phyloP scores from a whole-genome alignment of 257 asterid species.

The Capsicum chinense region DNA sequence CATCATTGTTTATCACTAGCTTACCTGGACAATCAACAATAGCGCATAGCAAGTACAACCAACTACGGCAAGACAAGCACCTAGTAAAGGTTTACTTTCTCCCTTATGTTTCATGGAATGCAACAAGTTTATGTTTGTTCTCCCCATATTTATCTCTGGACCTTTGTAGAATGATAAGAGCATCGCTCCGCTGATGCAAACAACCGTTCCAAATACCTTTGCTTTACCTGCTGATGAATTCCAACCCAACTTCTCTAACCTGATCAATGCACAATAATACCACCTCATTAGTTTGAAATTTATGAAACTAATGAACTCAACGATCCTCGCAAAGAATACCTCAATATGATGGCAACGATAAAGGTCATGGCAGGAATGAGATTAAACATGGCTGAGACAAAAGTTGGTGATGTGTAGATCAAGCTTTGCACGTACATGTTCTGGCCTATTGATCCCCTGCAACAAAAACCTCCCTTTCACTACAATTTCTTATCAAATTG shows the following conservation, averaged over 20 bases:
- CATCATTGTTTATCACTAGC: background rate
- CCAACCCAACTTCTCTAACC: constrained; percentile 73
- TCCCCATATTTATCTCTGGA: constrained; percentile 48
- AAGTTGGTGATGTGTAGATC: constrained; percentile 61
- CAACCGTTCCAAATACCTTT: constrained; percentile 62
- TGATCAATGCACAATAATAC: constrained; percentile 23
- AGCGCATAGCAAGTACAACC: constrained; percentile 56
- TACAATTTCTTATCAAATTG: constrained; percentile 11
- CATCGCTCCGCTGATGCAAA: constrained; percentile 82
- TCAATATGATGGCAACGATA: constrained; percentile 49
- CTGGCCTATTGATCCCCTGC: constrained; percentile 72
- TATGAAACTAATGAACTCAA: constrained; percentile 7
- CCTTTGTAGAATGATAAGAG: constrained; percentile 77
- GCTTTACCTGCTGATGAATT: constrained; percentile 64
- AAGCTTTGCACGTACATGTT: constrained; percentile 57
- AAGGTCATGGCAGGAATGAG: constrained; percentile 76
- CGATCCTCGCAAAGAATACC: constrained; percentile 38
- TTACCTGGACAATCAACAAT: constrained; percentile 75
- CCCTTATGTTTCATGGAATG: constrained; percentile 5
- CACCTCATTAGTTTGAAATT: constrained; percentile 2
- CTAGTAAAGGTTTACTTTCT: constrained; percentile 42
- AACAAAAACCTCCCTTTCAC: background rate
- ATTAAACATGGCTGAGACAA: constrained; percentile 64
- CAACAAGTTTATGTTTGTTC: constrained; percentile 56
- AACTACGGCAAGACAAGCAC: constrained; percentile 52